Evolutionary conservation across 352 stramenopile genomes (phyloP).

Genomic region (Phytopythium oedochilum): DNA sequence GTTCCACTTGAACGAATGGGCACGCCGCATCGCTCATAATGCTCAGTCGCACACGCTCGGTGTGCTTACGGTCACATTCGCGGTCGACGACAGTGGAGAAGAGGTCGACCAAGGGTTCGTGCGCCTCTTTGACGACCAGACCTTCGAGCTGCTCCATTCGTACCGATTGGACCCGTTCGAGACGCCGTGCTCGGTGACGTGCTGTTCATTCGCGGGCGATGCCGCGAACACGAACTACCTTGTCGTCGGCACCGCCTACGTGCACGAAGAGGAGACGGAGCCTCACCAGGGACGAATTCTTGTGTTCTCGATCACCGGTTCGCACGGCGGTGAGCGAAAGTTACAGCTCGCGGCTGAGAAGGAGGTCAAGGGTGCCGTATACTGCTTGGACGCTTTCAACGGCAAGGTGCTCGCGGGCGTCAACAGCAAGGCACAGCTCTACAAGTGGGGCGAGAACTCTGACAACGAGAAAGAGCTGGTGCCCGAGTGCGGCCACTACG

Average conservation of each 20-base stretch:
- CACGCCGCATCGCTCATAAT: slow-evolving; percentile 89
- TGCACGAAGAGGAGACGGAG: slow-evolving; percentile 93
- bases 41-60: slow-evolving; percentile 73
- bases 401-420: slow-evolving; percentile 92
- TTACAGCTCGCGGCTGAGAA: slow-evolving; percentile 90
- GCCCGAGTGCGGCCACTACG: slow-evolving; percentile 92
- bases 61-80: slow-evolving; percentile 80
- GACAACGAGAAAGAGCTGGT: slow-evolving; percentile 90
- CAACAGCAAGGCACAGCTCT: slow-evolving; percentile 94
- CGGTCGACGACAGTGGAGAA: slow-evolving; percentile 76
- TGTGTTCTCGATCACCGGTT: slow-evolving; percentile 86
- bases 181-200: slow-evolving; percentile 80
- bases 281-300: slow-evolving; percentile 94
- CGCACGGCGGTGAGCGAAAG: slow-evolving; percentile 77
- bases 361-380: slow-evolving; percentile 94
- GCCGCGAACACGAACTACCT: slow-evolving; percentile 72
- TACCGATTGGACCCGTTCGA: slow-evolving; percentile 88
- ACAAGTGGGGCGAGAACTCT: slow-evolving; percentile 87
- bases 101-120: slow-evolving; percentile 89
- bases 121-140: slow-evolving; percentile 96
- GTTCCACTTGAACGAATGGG: slow-evolving; percentile 92
- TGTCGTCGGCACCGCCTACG: slow-evolving; percentile 89
- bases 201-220: slow-evolving; percentile 77
- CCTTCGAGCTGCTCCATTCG: slow-evolving; percentile 91
- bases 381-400: slow-evolving; percentile 94